phyloP scores from a whole-genome alignment of 495 filamentous ascomycete species.

The Margaritispora aquatica region DNA sequence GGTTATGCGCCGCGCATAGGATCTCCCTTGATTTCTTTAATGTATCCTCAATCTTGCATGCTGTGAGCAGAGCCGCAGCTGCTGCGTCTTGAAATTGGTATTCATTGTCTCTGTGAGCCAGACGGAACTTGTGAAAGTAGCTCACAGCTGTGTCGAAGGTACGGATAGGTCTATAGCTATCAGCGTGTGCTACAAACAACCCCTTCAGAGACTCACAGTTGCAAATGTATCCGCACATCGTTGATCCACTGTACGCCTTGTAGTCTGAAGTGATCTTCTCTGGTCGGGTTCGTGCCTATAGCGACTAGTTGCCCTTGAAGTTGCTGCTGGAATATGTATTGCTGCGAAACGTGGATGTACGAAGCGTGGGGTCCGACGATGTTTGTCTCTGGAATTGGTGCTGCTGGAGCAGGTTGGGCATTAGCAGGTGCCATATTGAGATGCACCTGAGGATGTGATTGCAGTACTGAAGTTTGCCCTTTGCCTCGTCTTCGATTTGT shows the following conservation, averaged over 20 bases:
- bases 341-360: conserved; percentile 63
- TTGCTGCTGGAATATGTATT: conserved; percentile 59
- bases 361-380: conserved; percentile 57
- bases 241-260: conserved; percentile 80
- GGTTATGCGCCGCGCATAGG: conserved; percentile 80
- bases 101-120: conserved; percentile 67
- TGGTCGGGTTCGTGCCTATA: conserved; percentile 47
- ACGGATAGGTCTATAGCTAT: conserved; percentile 53
- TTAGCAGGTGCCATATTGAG: conserved; percentile 15
- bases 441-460: no score
- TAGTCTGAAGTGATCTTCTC: conserved; percentile 64
- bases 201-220: conserved; percentile 49
- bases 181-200: neutral
- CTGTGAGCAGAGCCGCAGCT: conserved; percentile 79
- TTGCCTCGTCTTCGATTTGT: no score
- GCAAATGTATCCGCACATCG: conserved; percentile 61
- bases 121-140: conserved; percentile 85
- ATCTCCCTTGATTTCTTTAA: conserved; percentile 95
- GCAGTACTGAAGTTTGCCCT: no score
- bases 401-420: neutral
- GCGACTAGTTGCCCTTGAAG: conserved; percentile 51
- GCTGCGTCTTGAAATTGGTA: conserved; percentile 72
- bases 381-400: conserved; percentile 17
- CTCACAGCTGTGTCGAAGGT: conserved; percentile 79
- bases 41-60: conserved; percentile 97